Evolutionary conservation across 2,329 filamentous ascomycete species (phyloP).

Genomic region (Epichloe coenophiala): DNA sequence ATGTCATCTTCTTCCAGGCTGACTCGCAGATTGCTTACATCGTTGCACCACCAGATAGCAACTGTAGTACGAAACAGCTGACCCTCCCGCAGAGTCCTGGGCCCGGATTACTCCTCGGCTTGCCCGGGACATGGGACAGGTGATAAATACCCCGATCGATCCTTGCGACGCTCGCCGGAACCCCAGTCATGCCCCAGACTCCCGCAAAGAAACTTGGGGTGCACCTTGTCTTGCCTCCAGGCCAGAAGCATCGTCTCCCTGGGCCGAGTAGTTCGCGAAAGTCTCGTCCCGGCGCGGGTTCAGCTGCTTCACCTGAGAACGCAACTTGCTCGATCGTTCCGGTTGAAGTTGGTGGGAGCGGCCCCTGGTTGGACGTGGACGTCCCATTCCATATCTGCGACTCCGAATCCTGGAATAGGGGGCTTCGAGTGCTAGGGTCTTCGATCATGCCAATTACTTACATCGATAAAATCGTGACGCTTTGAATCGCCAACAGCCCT

Average conservation of each 20-base stretch:
- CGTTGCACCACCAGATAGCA: constrained; percentile 4
- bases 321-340: neutral
- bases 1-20: neutral
- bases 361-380: neutral
- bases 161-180: no score
- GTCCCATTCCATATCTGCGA: neutral
- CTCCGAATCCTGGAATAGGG: neutral
- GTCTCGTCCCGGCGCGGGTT: neutral
- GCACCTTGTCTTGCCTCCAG: no score
- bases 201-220: no score
- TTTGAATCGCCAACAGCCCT: neutral
- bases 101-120: neutral
- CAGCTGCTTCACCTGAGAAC: neutral
- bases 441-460: no score
- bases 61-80: neutral
- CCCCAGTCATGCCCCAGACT: no score
- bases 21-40: neutral
- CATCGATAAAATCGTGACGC: no score
- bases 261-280: neutral
- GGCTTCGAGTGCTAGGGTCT: neutral
- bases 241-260: neutral
- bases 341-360: neutral
- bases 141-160: neutral
- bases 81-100: neutral
- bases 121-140: neutral